phyloP scores from a whole-genome alignment of 1,139 yeast genomes.

The Meyerozyma guilliermondii region DNA sequence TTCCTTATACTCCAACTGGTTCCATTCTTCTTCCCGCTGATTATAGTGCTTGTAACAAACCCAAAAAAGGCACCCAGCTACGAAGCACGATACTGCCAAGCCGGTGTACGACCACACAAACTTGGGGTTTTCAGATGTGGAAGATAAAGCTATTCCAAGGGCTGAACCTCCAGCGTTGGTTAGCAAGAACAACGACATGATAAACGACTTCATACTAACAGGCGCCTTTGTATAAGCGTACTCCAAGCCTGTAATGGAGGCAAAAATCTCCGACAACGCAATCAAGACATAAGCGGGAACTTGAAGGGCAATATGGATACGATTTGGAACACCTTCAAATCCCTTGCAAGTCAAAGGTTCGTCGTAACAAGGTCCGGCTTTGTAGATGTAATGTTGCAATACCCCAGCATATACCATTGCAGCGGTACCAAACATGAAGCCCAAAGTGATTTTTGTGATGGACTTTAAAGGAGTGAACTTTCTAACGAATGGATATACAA shows the following conservation, averaged over 20 bases:
- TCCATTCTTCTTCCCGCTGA: constrained; percentile 55
- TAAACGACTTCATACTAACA: constrained; percentile 54
- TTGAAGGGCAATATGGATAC: constrained; percentile 58
- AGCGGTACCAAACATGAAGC: constrained; percentile 66
- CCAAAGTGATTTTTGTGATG: constrained; percentile 67
- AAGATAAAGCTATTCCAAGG: constrained; percentile 65
- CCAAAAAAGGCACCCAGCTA: constrained; percentile 65
- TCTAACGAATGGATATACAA: constrained; percentile 53
- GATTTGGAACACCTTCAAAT: constrained; percentile 36
- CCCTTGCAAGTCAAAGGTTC: constrained; percentile 32
- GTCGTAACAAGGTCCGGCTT: constrained; percentile 73
- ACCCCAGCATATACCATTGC: constrained; percentile 81
- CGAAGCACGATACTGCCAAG: constrained; percentile 51
- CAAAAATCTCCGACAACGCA: constrained; percentile 60
- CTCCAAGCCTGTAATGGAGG: constrained; percentile 63
- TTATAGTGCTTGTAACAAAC: constrained; percentile 52
- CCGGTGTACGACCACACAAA: constrained; percentile 65
- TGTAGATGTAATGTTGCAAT: constrained; percentile 69
- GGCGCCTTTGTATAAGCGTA: constrained; percentile 73
- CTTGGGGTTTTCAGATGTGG: constrained; percentile 64
- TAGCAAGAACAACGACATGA: constrained; percentile 57
- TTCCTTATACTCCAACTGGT: constrained; percentile 42
- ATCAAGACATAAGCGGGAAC: constrained; percentile 60
- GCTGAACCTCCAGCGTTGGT: constrained; percentile 71
- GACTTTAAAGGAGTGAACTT: constrained; percentile 58